Conservation (phyloP, 2,329 filamentous ascomycete species). For the Talaromyces sp. region DNA sequence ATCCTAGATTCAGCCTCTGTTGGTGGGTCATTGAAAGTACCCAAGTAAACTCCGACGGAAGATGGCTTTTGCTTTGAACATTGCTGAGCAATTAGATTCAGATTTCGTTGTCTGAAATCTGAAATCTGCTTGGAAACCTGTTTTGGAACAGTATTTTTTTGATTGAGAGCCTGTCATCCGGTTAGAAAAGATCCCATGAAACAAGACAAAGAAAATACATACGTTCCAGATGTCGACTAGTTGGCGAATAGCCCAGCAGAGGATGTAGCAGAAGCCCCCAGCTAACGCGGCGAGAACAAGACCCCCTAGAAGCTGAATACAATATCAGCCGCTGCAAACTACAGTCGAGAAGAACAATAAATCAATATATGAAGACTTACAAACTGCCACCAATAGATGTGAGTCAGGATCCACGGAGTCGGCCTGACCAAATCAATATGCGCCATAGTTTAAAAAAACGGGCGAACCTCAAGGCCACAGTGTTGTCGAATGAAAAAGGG, state of each 20-base stretch:
- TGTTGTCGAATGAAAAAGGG: neutral
- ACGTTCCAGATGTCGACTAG: slow-evolving; percentile 27
- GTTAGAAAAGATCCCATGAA: neutral
- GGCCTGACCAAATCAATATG: slow-evolving; percentile 24
- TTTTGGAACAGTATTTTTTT: slow-evolving; percentile 20
- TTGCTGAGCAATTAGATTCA: slow-evolving; percentile 17
- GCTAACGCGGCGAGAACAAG: slow-evolving; percentile 27
- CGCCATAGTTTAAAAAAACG: slow-evolving; percentile 17
- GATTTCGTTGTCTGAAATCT: slow-evolving; percentile 18
- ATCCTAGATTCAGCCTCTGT: slow-evolving; percentile 29
- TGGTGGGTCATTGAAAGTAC: slow-evolving; percentile 30
- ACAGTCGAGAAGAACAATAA: neutral
- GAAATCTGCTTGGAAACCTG: slow-evolving; percentile 20
- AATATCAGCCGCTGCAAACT: slow-evolving; percentile 10
- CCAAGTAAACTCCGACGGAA: slow-evolving; percentile 43
- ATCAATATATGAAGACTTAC: slow-evolving; percentile 23
- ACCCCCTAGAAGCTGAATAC: slow-evolving; percentile 30
- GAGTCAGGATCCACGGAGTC: slow-evolving; percentile 34
- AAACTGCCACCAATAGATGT: slow-evolving; percentile 40
- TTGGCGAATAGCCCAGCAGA: slow-evolving; percentile 22
- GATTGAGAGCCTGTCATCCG: slow-evolving; percentile 20
- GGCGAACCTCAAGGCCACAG: neutral
- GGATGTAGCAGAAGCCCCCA: slow-evolving; percentile 25
- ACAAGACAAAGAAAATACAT: slow-evolving; percentile 1
- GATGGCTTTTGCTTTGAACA: slow-evolving; percentile 21